These are phyloP conservation scores for Conticribra guillardii DNA, from an alignment of 108 stramenopile species.

Conservation along the genomic window DNA sequence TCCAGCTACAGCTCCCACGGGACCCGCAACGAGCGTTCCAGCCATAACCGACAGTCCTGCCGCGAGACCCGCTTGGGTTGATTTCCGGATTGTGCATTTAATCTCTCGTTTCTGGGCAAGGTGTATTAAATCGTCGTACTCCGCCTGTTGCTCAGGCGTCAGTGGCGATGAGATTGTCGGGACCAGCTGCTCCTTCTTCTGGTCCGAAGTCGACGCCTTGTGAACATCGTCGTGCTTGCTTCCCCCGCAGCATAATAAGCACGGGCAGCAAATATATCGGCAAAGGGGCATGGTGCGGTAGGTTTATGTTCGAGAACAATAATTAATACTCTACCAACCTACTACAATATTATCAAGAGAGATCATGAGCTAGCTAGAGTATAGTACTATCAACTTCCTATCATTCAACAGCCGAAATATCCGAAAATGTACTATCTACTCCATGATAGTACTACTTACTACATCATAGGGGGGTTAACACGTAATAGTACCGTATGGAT, in stretches of 20 bases:
- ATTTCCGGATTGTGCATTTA: slow-evolving; percentile 30
- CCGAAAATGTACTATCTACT: no score
- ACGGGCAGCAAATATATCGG: slow-evolving; percentile 26
- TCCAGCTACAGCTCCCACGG: slow-evolving; percentile 40
- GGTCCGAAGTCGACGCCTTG: background rate
- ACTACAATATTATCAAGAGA: no score
- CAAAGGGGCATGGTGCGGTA: slow-evolving; percentile 13
- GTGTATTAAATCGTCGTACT: slow-evolving; percentile 35
- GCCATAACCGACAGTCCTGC: slow-evolving; percentile 45
- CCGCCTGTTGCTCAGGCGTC: slow-evolving; percentile 14
- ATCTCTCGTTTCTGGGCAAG: slow-evolving; percentile 35
- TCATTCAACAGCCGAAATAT: no score
- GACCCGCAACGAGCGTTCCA: slow-evolving; percentile 37
- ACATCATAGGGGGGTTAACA: no score
- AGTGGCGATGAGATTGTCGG: slow-evolving; percentile 8
- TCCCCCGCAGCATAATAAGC: slow-evolving; percentile 12
- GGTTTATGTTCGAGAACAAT: no score
- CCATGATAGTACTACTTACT: no score
- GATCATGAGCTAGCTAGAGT: no score
- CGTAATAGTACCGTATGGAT: no score
- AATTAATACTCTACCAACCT: no score
- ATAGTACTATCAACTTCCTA: no score
- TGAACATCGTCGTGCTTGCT: slow-evolving; percentile 1
- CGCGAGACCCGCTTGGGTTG: slow-evolving; percentile 36
- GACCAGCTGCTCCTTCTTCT: slow-evolving; percentile 8